These are phyloP conservation scores for Aspergillus saccharolyticus DNA, from an alignment of 495 filamentous ascomycete genomes.

Conservation along the genomic window DNA sequence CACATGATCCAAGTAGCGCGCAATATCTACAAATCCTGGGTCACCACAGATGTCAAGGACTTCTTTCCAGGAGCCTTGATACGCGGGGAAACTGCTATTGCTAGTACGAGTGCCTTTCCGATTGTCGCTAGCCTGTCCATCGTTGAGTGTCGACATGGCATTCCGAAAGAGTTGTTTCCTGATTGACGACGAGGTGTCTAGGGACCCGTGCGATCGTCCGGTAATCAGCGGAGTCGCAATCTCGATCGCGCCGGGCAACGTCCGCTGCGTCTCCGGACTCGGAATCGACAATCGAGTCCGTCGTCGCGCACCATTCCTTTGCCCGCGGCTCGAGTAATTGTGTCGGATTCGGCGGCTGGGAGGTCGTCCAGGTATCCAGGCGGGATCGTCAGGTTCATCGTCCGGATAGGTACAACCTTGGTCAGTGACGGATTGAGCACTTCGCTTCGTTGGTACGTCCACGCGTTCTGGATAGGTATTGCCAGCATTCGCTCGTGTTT, in stretches of 20 bases:
- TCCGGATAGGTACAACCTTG: conserved; percentile 29
- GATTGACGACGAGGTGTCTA: conserved; percentile 9
- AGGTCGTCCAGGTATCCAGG: conserved; percentile 39
- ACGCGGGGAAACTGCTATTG: conserved; percentile 20
- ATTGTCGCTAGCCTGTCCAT: conserved; percentile 2
- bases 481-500: conserved; percentile 15
- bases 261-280: conserved; percentile 36
- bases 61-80: conserved; percentile 40
- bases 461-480: background rate
- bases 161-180: conserved; percentile 21
- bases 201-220: conserved; percentile 26
- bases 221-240: conserved; percentile 44
- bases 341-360: conserved; percentile 33
- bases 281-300: conserved; percentile 31
- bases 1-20: conserved; percentile 32
- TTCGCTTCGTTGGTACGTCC: conserved; percentile 1
- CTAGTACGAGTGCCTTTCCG: conserved; percentile 17
- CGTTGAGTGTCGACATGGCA: background rate
- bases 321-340: conserved; percentile 34
- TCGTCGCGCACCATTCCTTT: conserved; percentile 19
- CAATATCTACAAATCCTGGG: conserved; percentile 34
- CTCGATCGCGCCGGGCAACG: conserved; percentile 43
- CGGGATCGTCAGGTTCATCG: conserved; percentile 37
- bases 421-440: background rate
- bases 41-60: conserved; percentile 33